A percentile compares a stretch with the other conserved stretches of the same genome.
Conservation (phyloP, 2,329 filamentous ascomycete genomes). For the Pseudopyrenochaeta lycopersici region DNA sequence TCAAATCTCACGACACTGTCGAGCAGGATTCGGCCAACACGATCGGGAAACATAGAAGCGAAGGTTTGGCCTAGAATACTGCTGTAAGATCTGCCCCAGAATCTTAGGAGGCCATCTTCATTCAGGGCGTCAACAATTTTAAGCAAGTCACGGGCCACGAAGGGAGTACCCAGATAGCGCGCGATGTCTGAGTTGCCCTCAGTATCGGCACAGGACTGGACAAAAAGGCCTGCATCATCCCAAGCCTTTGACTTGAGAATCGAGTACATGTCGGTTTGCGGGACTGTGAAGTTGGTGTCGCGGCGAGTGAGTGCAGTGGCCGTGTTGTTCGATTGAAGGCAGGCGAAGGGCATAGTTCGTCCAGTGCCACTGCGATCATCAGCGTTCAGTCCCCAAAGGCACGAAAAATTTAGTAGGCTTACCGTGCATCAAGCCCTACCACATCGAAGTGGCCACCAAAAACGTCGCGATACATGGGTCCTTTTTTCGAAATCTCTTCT, state of each 20-base stretch:
- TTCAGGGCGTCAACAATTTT: conserved; percentile 26
- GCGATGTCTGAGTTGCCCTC: conserved; percentile 20
- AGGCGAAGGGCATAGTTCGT: conserved; percentile 20
- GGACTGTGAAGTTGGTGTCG: conserved; percentile 19
- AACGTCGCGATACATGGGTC: conserved; percentile 5
- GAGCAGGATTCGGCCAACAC: conserved; percentile 47
- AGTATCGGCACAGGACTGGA: conserved; percentile 15
- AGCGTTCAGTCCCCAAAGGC: neutral
- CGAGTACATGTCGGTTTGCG: conserved; percentile 10
- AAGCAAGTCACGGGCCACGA: conserved; percentile 26
- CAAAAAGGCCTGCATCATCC: conserved; percentile 13
- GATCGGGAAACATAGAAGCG: conserved; percentile 51
- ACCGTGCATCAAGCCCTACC: conserved; percentile 21
- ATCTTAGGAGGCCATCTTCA: conserved; percentile 26
- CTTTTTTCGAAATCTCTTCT: conserved; percentile 6
- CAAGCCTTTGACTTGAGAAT: conserved; percentile 13
- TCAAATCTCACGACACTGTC: conserved; percentile 35
- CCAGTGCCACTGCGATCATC: conserved; percentile 19
- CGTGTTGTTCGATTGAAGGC: conserved; percentile 11
- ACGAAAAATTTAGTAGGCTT: neutral
- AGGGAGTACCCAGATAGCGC: conserved; percentile 19
- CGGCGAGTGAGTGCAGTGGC: conserved; percentile 6
- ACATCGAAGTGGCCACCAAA: conserved; percentile 18
- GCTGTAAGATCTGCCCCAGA: conserved; percentile 56
- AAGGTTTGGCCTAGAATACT: conserved; percentile 57